These are phyloP conservation scores for Mucor velutinosus DNA, from an alignment of 371 early-diverging fungal genomes.

Conservation along the genomic window DNA sequence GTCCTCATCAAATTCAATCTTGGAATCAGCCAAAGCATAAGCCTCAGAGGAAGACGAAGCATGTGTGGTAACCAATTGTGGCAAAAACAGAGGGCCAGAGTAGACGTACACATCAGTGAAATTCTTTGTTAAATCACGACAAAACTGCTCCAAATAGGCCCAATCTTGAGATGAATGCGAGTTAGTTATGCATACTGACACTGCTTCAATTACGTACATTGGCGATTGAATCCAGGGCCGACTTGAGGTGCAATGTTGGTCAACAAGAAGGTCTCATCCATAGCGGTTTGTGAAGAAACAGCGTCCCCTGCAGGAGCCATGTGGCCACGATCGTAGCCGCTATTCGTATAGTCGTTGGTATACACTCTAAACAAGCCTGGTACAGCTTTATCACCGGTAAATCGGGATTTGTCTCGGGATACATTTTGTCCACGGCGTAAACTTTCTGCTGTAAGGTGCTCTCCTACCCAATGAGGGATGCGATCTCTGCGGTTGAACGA, in stretches of 20 bases:
- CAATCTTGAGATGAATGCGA: constrained; percentile 41
- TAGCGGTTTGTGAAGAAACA: constrained; percentile 57
- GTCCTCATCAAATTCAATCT: not conserved
- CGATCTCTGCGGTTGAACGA: constrained; percentile 74
- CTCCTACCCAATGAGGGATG: constrained; percentile 82
- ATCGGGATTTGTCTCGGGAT: constrained; percentile 60
- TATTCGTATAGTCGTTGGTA: constrained; percentile 66
- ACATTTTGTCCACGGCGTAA: constrained; percentile 54
- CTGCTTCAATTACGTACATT: constrained; percentile 44
- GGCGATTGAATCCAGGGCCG: constrained; percentile 80
- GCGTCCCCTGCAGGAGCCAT: constrained; percentile 81
- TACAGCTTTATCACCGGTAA: constrained; percentile 62
- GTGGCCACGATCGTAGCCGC: constrained; percentile 85
- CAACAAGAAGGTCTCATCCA: constrained; percentile 77
- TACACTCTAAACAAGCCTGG: constrained; percentile 65
- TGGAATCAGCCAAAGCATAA: constrained; percentile 3
- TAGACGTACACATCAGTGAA: constrained; percentile 76
- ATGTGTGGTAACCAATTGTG: constrained; percentile 43
- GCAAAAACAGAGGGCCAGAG: constrained; percentile 80
- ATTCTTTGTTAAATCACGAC: constrained; percentile 60
- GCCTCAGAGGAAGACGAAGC: not conserved
- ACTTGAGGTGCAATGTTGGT: constrained; percentile 83
- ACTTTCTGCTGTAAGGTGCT: constrained; percentile 73
- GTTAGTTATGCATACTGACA: constrained; percentile 1
- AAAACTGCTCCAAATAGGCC: constrained; percentile 77